These are phyloP conservation scores for Serendipita sp. DNA, from an alignment of 768 basidiomycete species.

Conservation along the genomic window DNA sequence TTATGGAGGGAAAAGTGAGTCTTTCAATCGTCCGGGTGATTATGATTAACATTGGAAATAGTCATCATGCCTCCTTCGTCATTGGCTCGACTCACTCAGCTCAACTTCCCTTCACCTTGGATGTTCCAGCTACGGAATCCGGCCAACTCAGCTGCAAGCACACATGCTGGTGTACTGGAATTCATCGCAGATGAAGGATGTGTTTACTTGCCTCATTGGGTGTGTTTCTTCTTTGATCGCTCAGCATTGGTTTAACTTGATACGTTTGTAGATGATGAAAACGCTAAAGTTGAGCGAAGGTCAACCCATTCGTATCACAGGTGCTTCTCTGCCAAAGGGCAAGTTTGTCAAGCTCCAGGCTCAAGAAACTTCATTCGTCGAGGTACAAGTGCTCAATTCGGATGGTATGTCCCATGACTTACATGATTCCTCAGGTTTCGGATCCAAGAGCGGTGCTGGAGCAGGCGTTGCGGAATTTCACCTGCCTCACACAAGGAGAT, in stretches of 20 bases:
- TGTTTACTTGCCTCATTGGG: conserved; percentile 91
- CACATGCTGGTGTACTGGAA: conserved; percentile 94
- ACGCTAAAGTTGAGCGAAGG: conserved; percentile 85
- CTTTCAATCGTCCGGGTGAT: conserved; percentile 15
- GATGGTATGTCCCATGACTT: background rate
- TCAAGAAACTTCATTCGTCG: conserved; percentile 85
- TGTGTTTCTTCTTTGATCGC: conserved; percentile 13
- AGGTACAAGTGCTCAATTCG: conserved; percentile 19
- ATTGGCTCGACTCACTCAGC: conserved; percentile 59
- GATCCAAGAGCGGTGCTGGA: conserved; percentile 99
- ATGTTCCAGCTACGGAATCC: conserved; percentile 95
- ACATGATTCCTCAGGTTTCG: conserved; percentile 34
- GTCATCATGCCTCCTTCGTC: conserved; percentile 98
- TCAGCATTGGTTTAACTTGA: background rate
- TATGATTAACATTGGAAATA: conserved; percentile 17
- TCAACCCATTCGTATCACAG: conserved; percentile 85
- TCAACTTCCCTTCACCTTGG: conserved; percentile 88
- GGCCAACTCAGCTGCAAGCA: conserved; percentile 59
- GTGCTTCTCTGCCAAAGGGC: conserved; percentile 76
- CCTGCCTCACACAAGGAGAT: conserved; percentile 82
- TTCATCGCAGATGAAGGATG: conserved; percentile 96
- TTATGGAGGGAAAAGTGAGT: conserved; percentile 93
- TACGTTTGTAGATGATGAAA: conserved; percentile 66
- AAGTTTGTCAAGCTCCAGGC: conserved; percentile 95
- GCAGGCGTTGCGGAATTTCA: conserved; percentile 85